Conservation (phyloP, 768 basidiomycete genomes). For the Lentinula edodes region DNA sequence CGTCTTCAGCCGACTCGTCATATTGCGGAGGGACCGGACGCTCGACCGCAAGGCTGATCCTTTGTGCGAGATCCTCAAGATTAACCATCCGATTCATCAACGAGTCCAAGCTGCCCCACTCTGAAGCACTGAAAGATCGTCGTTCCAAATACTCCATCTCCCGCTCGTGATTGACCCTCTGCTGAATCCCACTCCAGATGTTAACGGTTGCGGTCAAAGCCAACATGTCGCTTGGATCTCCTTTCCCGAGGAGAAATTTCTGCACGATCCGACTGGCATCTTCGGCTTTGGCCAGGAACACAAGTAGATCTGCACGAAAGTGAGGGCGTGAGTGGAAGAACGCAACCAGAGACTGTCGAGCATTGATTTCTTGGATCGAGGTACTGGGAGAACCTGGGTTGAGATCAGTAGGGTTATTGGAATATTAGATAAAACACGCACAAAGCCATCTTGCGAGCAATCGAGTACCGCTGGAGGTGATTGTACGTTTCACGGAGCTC, state of each 20-base stretch:
- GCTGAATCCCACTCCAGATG: constrained; percentile 50
- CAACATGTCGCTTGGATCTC: constrained; percentile 59
- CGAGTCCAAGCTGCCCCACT: constrained; percentile 54
- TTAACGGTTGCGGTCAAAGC: constrained; percentile 58
- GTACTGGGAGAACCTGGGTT: constrained; percentile 75
- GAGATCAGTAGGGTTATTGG: constrained; percentile 19
- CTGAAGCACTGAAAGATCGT: constrained; percentile 19
- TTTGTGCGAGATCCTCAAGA: constrained; percentile 45
- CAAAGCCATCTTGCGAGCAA: constrained; percentile 74
- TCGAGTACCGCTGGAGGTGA: constrained; percentile 73
- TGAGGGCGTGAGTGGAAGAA: constrained; percentile 59
- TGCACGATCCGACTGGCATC: constrained; percentile 77
- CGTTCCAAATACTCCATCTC: constrained; percentile 38
- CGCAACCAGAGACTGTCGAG: constrained; percentile 72
- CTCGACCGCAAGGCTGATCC: constrained; percentile 47
- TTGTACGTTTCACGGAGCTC: constrained; percentile 69
- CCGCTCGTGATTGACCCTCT: constrained; percentile 52
- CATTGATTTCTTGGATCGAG: constrained; percentile 63
- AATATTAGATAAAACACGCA: constrained; percentile 36
- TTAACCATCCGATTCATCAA: constrained; percentile 48
- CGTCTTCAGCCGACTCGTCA: constrained; percentile 9
- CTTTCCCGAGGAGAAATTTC: constrained; percentile 64
- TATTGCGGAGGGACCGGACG: neutral
- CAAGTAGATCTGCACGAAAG: constrained; percentile 59
- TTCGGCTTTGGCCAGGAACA: constrained; percentile 50